phyloP scores from a whole-genome alignment of 2,329 filamentous ascomycete species.

The Colletotrichum coccodes region DNA sequence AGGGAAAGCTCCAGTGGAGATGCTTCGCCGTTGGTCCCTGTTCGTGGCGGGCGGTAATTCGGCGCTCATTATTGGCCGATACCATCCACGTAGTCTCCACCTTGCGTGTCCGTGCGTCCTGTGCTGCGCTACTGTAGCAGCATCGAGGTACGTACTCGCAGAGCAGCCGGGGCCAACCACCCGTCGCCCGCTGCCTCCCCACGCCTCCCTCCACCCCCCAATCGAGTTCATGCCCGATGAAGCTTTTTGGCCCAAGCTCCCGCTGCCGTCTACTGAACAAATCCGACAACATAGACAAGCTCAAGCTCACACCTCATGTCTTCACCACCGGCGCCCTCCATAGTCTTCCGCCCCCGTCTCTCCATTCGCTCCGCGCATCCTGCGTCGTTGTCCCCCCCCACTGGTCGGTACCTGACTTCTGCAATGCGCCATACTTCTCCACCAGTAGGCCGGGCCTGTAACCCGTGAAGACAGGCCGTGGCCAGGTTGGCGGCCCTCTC shows the following conservation, averaged over 20 bases:
- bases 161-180: background rate
- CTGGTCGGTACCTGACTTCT: slow-evolving; percentile 22
- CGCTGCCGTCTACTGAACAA: background rate
- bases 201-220: no score
- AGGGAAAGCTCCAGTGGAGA: slow-evolving; percentile 21
- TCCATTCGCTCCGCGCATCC: background rate
- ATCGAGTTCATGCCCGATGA: background rate
- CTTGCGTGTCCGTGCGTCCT: slow-evolving; percentile 7
- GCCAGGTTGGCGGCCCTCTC: background rate
- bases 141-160: background rate
- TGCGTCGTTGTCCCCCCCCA: background rate
- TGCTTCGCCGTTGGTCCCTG: slow-evolving; percentile 7
- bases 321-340: background rate
- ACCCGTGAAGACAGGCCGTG: background rate
- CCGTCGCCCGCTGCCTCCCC: background rate
- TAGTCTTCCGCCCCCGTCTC: background rate
- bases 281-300: background rate
- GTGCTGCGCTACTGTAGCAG: background rate
- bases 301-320: background rate
- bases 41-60: slow-evolving; percentile 40
- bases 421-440: background rate
- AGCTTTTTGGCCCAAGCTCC: slow-evolving; percentile 25
- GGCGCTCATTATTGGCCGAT: slow-evolving; percentile 36
- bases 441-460: background rate
- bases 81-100: background rate